These are phyloP conservation scores for Polyporus arcularius DNA, from an alignment of 768 basidiomycete genomes.

Conservation along the genomic window DNA sequence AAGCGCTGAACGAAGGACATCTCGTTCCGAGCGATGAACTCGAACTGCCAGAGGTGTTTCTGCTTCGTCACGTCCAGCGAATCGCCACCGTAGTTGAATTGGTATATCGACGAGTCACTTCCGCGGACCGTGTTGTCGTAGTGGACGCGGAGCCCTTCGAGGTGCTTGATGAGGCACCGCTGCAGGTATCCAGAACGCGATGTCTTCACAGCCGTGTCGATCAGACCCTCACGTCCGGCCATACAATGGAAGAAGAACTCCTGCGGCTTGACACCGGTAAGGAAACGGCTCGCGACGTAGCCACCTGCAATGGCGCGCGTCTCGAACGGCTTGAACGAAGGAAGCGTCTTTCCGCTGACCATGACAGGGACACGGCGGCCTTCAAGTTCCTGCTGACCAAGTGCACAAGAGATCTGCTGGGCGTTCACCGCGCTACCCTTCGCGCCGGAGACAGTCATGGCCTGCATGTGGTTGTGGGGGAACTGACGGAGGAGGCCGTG, in stretches of 20 bases:
- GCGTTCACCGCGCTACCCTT: conserved; percentile 98
- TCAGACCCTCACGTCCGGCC: conserved; percentile 98
- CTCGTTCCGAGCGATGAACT: conserved; percentile 89
- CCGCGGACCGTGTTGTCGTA: conserved; percentile 99
- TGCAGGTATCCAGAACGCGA: conserved; percentile 98
- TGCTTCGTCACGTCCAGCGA: conserved; percentile 96
- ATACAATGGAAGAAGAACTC: conserved; percentile 99
- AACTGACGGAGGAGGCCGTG: conserved; percentile 87
- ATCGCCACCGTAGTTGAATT: conserved; percentile 97
- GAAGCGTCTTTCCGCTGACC: conserved; percentile 98
- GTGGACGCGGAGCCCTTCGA: conserved; percentile 95
- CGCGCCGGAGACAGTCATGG: conserved; percentile 97
- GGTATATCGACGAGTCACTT: conserved; percentile 89
- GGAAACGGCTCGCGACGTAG: conserved; percentile 96
- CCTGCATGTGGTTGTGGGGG: conserved; percentile 99
- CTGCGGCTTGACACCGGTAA: conserved; percentile 97
- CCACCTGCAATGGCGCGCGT: conserved; percentile 98
- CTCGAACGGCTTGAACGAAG: conserved; percentile 95
- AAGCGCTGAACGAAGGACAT: conserved; percentile 74
- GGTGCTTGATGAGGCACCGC: conserved; percentile 96
- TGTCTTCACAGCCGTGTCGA: conserved; percentile 99
- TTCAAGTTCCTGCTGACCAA: conserved; percentile 97
- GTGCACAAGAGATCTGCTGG: conserved; percentile 94
- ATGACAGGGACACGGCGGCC: conserved; percentile 98
- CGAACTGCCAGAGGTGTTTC: conserved; percentile 92